Base-by-base conservation (phyloP, 2,329 filamentous ascomycete genomes). In the Phyllosticta citriasiana region DNA sequence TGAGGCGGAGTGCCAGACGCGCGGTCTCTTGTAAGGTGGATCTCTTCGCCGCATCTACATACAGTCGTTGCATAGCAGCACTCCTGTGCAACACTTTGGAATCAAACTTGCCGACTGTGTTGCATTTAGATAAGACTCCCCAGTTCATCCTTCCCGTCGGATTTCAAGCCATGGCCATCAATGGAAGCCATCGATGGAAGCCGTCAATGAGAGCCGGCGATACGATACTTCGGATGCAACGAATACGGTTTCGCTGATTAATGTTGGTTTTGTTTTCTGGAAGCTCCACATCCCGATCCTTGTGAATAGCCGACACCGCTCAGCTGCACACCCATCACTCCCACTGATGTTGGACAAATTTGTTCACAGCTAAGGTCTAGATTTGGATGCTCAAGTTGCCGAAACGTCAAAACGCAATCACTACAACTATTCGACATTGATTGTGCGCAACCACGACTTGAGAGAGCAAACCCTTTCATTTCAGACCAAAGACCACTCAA, bases 1-100 rank as follows among this genome's bases (percentile, higher is more conserved):
- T 10, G 58, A 60, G 58, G 58, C 40, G 40, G 58, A 60, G 58
- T 60, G 58, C 25, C 14, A 16, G 53, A 30, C 30, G 33, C 55
- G 58, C n/a, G 58, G 58, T 12, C 26, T 60, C 26, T 33, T 60
- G 35, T 60, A 16, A 25, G 24, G 22, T 52, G 30, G 57, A n/a
- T 24, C 40, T 16, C 16, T 14, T 47, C n/a, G 35, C 35, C n/a
- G 14, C 14, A 47, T 47, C 35, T 47, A 5, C 35, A 14, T 16
- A n/a, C 16, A 6, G n/a, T 7, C 3, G 14, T 7, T 16, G 14
- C 6, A 47, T 16, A 47, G 16, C 12, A n/a, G 16, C n/a, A n/a
- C 14, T n/a, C 14, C 14, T n/a, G 14, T n/a, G 40, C 19, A 7
- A 5, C 16, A 47, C 40, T 7, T 4, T 47, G 40, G 40, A 14